A percentile compares a stretch with the other conserved stretches of the same genome.
Evolutionary conservation across 2,329 filamentous ascomycete species (phyloP).

Genomic region (Alternaria viburni): DNA sequence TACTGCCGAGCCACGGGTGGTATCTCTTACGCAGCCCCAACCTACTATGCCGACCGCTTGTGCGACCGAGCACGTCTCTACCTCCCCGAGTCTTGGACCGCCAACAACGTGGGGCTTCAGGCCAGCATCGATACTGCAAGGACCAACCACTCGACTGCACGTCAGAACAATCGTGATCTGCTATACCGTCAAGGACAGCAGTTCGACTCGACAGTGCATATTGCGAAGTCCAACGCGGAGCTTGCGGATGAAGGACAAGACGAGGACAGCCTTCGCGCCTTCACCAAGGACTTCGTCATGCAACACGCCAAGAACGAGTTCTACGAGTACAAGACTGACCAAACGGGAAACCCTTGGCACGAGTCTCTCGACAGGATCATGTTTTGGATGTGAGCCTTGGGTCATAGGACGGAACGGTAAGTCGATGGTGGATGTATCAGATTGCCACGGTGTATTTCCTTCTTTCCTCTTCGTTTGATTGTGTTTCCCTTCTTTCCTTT

Average conservation of each 20-base stretch:
- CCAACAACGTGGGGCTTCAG: neutral
- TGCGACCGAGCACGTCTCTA: neutral
- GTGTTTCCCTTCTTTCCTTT: neutral
- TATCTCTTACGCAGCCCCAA: neutral
- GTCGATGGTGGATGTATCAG: neutral
- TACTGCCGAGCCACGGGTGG: neutral
- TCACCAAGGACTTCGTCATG: neutral
- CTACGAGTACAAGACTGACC: neutral
- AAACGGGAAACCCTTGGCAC: neutral
- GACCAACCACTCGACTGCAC: neutral
- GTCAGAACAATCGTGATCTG: neutral
- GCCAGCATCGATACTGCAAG: neutral
- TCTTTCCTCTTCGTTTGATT: neutral
- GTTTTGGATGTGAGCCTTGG: neutral
- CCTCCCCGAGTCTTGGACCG: neutral
- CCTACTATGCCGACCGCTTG: neutral
- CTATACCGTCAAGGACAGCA: neutral
- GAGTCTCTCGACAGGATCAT: neutral
- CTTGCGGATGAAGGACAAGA: neutral
- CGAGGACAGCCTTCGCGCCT: neutral
- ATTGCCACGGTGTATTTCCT: rapidly evolving
- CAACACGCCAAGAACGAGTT: neutral
- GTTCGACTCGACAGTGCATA: neutral
- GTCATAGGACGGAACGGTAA: neutral
- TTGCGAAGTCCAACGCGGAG: neutral